Conservation (phyloP, 805 yeast genomes). For the Teunomyces panamensis region DNA sequence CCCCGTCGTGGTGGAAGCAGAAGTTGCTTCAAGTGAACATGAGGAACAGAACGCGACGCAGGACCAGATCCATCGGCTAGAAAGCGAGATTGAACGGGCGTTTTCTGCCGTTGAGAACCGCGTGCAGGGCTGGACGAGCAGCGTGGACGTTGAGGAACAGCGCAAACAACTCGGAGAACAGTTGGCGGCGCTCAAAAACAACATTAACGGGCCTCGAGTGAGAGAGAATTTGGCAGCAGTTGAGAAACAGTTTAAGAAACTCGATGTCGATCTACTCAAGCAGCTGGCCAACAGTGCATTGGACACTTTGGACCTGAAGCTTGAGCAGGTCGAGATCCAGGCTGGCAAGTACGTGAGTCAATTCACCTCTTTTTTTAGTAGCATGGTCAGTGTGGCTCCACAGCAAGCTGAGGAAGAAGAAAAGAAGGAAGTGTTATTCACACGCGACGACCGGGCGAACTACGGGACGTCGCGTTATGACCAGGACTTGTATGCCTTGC, state of each 20-base stretch:
- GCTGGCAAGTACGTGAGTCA: constrained; percentile 61
- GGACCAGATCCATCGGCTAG: constrained; percentile 48
- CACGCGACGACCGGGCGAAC: constrained; percentile 13
- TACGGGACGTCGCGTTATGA: constrained; percentile 41
- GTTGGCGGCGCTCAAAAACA: constrained; percentile 13
- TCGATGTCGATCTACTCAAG: constrained; percentile 24
- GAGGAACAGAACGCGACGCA: constrained; percentile 44
- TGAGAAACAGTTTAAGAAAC: constrained; percentile 26
- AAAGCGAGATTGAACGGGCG: constrained; percentile 50
- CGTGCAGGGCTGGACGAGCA: constrained; percentile 29
- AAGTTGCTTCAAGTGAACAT: constrained; percentile 1
- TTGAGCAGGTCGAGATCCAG: constrained; percentile 68
- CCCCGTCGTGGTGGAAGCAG: constrained; percentile 21
- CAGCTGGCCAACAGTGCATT: constrained; percentile 52
- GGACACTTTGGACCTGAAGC: constrained; percentile 65
- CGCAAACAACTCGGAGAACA: constrained; percentile 27
- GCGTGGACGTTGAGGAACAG: constrained; percentile 25
- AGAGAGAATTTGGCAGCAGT: constrained; percentile 21
- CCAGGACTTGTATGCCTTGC: constrained; percentile 37
- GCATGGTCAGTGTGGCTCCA: constrained; percentile 28
- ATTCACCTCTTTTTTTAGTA: constrained; percentile 54
- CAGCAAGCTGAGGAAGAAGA: constrained; percentile 7
- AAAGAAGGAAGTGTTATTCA: constrained; percentile 18
- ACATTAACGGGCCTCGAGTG: not conserved
- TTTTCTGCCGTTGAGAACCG: constrained; percentile 51